Conservation (phyloP, 2,329 filamentous ascomycete genomes). For the Alternaria gansuensis region DNA sequence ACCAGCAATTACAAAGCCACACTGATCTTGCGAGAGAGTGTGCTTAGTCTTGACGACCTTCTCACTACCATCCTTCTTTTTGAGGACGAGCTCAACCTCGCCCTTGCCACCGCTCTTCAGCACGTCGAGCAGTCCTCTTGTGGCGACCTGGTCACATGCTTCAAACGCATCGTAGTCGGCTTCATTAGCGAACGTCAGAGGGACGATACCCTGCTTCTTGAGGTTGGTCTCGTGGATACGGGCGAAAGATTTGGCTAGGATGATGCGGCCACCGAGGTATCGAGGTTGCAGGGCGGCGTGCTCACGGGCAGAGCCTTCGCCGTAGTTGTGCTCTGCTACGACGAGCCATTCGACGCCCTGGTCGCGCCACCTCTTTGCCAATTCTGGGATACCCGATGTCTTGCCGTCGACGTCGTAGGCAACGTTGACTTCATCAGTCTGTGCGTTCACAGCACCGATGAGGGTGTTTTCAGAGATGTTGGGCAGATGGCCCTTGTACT, state of each 20-base stretch:
- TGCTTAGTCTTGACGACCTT: slow-evolving; percentile 81
- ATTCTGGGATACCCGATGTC: slow-evolving; percentile 81
- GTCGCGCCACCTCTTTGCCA: slow-evolving; percentile 83
- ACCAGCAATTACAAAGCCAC: slow-evolving; percentile 88
- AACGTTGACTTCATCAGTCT: slow-evolving; percentile 89
- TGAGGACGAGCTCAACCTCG: slow-evolving; percentile 70
- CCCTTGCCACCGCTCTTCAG: slow-evolving; percentile 80
- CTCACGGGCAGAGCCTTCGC: slow-evolving; percentile 87
- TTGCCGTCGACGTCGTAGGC: slow-evolving; percentile 87
- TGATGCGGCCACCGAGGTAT: slow-evolving; percentile 86
- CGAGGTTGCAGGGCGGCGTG: slow-evolving; percentile 89
- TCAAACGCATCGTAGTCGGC: slow-evolving; percentile 84
- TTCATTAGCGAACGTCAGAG: slow-evolving; percentile 88
- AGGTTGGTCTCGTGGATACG: slow-evolving; percentile 95
- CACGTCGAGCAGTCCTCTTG: slow-evolving; percentile 84
- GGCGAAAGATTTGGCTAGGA: slow-evolving; percentile 86
- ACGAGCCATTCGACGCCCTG: slow-evolving; percentile 85
- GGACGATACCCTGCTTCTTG: slow-evolving; percentile 97
- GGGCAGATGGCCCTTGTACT: slow-evolving; percentile 98
- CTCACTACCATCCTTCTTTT: slow-evolving; percentile 67
- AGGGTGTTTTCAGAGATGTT: slow-evolving; percentile 98
- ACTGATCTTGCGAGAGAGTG: slow-evolving; percentile 88
- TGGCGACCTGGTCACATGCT: slow-evolving; percentile 84
- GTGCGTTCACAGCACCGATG: slow-evolving; percentile 91
- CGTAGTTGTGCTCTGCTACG: slow-evolving; percentile 97